phyloP scores from a whole-genome alignment of 345 rosid genomes.

The Sisymbrium altissimum region DNA sequence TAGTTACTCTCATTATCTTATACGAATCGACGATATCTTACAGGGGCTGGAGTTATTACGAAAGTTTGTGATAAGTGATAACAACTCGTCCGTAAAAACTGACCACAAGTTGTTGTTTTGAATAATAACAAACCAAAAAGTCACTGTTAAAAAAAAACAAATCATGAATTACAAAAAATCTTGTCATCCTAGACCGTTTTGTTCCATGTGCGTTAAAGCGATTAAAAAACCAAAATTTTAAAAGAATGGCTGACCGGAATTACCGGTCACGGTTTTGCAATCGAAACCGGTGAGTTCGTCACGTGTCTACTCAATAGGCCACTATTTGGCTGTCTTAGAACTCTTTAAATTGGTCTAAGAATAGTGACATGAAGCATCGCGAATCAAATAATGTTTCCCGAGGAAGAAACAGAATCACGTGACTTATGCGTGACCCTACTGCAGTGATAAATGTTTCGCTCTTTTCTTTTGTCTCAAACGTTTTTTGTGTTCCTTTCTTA shows the following conservation, averaged over 20 bases:
- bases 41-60: neutral
- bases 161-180: neutral
- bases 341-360: neutral
- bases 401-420: slow-evolving; percentile 24
- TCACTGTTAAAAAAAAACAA: slow-evolving; percentile 1
- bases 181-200: slow-evolving; percentile 8
- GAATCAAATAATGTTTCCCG: slow-evolving; percentile 18
- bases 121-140: neutral
- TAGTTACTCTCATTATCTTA: too few species aligned
- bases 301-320: slow-evolving; percentile 8
- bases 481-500: neutral
- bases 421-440: slow-evolving; percentile 25
- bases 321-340: neutral
- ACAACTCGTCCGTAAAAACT: neutral
- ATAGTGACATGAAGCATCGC: slow-evolving; percentile 10
- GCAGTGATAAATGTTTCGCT: neutral
- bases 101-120: neutral
- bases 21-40: too few species aligned
- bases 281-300: slow-evolving; percentile 1
- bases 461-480: slow-evolving; percentile 4
- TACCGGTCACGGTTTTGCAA: slow-evolving; percentile 3
- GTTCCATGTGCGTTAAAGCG: slow-evolving; percentile 3
- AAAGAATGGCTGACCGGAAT: slow-evolving; percentile 29
- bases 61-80: neutral
- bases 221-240: neutral